Evolutionary conservation across 305 asterid genomes (phyloP).

Genomic region (Rubia peregrina): DNA sequence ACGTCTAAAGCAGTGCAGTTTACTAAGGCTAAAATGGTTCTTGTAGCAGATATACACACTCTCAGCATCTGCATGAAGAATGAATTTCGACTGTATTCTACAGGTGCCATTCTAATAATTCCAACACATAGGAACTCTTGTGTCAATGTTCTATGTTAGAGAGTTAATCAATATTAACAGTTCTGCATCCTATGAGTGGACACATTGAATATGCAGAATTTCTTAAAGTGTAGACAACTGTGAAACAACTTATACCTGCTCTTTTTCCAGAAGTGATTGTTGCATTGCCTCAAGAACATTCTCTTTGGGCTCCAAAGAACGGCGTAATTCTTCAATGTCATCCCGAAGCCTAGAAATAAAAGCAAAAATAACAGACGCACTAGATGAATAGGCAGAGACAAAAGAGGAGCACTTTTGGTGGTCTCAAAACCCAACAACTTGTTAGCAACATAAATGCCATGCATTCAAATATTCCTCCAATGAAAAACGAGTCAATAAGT

Average conservation of each 20-base stretch:
- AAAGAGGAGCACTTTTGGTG: background rate
- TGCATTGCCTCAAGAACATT: constrained; percentile 78
- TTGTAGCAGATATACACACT: background rate
- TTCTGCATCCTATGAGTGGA: background rate
- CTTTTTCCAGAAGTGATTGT: constrained; percentile 73
- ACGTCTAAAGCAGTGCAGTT: background rate
- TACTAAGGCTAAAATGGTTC: background rate
- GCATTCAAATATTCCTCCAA: background rate
- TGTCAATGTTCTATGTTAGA: background rate
- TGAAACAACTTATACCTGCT: constrained; percentile 45
- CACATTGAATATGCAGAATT: background rate
- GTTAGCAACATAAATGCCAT: background rate
- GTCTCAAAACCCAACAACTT: background rate
- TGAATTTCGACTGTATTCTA: background rate
- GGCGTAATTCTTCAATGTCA: constrained; percentile 76
- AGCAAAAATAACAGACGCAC: constrained; percentile 16
- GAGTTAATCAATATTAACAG: background rate
- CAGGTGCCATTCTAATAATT: constrained; percentile 1
- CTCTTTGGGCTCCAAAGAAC: constrained; percentile 78
- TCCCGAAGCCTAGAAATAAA: constrained; percentile 62
- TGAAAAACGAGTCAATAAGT: background rate
- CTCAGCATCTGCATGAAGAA: background rate
- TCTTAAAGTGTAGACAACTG: background rate
- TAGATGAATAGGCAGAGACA: constrained; percentile 16
- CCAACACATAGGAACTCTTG: background rate